These are phyloP conservation scores for Neurospora sp. DNA, from an alignment of 495 filamentous ascomycete genomes.

Conservation along the genomic window DNA sequence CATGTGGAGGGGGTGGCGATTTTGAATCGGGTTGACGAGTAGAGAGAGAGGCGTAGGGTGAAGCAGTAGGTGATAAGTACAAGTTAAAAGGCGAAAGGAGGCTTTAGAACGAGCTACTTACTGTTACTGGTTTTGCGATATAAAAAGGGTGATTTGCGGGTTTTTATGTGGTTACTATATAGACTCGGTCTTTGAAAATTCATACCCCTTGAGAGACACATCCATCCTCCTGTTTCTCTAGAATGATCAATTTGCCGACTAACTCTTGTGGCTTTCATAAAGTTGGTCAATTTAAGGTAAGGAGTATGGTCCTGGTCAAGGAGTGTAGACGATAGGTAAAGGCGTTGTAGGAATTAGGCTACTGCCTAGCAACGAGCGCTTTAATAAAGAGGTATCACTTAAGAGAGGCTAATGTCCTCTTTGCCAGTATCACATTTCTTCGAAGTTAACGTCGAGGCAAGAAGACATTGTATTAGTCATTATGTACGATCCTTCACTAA, in stretches of 20 bases:
- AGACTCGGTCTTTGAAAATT: not conserved
- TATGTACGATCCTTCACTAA: not conserved
- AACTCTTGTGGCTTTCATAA: no score
- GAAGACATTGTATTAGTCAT: not conserved
- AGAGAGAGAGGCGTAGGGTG: not conserved
- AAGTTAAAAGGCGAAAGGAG: not conserved
- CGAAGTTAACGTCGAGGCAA: not conserved
- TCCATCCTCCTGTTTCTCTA: no score
- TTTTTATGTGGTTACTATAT: not conserved
- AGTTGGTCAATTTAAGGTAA: no score
- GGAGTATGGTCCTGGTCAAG: no score
- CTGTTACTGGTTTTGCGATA: not conserved
- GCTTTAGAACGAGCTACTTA: not conserved
- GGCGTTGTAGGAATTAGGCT: no score
- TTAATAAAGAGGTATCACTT: no score
- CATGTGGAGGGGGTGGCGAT: constrained; percentile 95
- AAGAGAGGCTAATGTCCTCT: not conserved
- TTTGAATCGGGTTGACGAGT: constrained; percentile 43
- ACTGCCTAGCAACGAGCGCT: no score
- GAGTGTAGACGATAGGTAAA: no score
- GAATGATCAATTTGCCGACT: no score
- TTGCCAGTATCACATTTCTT: not conserved
- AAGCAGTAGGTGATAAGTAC: not conserved
- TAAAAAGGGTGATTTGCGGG: not conserved
- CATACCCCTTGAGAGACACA: no score